These are phyloP conservation scores for Globisporangium radiosum DNA, from an alignment of 352 stramenopile species.

Conservation along the genomic window DNA sequence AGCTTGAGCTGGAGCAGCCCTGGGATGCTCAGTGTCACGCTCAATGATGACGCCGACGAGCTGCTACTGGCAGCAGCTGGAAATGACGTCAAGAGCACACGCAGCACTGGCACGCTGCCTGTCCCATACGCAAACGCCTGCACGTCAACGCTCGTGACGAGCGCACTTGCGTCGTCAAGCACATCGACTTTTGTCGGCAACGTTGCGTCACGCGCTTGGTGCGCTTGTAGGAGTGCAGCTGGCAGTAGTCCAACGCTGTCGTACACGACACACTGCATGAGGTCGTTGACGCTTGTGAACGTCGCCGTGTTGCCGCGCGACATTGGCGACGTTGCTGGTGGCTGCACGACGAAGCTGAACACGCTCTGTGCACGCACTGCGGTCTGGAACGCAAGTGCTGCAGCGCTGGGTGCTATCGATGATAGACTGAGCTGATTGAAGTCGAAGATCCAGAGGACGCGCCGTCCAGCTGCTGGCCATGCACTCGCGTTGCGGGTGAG, in stretches of 20 bases:
- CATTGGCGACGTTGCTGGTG: slow-evolving; percentile 1
- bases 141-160: slow-evolving; percentile 19
- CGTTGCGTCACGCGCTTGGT: slow-evolving; percentile 20
- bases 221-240: slow-evolving; percentile 19
- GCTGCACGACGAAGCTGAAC: slow-evolving; percentile 27
- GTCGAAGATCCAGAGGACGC: slow-evolving; percentile 14
- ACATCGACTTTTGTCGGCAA: slow-evolving; percentile 18
- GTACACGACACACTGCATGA: slow-evolving; percentile 20
- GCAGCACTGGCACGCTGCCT: slow-evolving; percentile 25
- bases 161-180: slow-evolving; percentile 14
- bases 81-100: slow-evolving; percentile 15
- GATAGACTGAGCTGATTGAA: slow-evolving; percentile 10
- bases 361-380: slow-evolving; percentile 17
- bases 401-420: not conserved
- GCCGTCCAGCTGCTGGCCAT: slow-evolving; percentile 24
- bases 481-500: slow-evolving; percentile 3
- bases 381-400: slow-evolving; percentile 8
- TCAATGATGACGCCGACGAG: slow-evolving; percentile 1
- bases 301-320: slow-evolving; percentile 4
- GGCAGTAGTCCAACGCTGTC: slow-evolving; percentile 13
- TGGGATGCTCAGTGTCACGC: slow-evolving; percentile 21
- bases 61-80: slow-evolving; percentile 9
- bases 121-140: slow-evolving; percentile 18
- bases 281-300: slow-evolving; percentile 2
- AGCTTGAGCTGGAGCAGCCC: slow-evolving; percentile 22